phyloP scores from a whole-genome alignment of 2,329 filamentous ascomycete species.

The Aureobasidium namibiae region DNA sequence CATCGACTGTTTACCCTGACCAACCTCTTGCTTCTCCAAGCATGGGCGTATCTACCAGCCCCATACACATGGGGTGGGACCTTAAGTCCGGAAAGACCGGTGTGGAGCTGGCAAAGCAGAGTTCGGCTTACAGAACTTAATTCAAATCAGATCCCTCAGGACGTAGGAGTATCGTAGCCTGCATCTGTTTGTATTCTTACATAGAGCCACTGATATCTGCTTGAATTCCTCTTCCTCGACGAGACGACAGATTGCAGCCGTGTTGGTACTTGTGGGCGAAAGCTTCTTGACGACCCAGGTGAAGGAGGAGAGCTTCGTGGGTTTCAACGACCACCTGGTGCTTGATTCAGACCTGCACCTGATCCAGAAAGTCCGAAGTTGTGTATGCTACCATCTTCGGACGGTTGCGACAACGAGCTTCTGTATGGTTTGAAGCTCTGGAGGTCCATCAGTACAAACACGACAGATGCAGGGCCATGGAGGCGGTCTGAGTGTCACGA shows the following conservation, averaged over 20 bases:
- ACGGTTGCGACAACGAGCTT: no score
- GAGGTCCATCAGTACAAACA: not conserved
- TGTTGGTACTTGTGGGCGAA: not conserved
- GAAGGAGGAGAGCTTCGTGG: not conserved
- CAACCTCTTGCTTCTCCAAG: not conserved
- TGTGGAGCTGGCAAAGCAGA: not conserved
- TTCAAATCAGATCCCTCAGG: not conserved
- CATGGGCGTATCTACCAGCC: not conserved
- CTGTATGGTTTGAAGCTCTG: not conserved
- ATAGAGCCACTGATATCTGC: not conserved
- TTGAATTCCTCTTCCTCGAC: not conserved
- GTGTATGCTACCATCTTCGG: not conserved
- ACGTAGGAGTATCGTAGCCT: no score
- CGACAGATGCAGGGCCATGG: not conserved
- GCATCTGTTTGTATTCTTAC: not conserved
- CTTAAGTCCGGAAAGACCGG: not conserved
- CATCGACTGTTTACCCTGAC: not conserved
- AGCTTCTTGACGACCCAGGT: no score
- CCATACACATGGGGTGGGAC: not conserved
- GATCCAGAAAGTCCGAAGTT: not conserved
- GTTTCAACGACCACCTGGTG: not conserved
- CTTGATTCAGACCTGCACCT: not conserved
- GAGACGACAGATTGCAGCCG: not conserved
- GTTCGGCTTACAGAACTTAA: not conserved
- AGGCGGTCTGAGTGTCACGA: constrained; percentile 3